Conservation (phyloP, 192 early-diverging fungal species). For the Rhizophagus sp. region DNA sequence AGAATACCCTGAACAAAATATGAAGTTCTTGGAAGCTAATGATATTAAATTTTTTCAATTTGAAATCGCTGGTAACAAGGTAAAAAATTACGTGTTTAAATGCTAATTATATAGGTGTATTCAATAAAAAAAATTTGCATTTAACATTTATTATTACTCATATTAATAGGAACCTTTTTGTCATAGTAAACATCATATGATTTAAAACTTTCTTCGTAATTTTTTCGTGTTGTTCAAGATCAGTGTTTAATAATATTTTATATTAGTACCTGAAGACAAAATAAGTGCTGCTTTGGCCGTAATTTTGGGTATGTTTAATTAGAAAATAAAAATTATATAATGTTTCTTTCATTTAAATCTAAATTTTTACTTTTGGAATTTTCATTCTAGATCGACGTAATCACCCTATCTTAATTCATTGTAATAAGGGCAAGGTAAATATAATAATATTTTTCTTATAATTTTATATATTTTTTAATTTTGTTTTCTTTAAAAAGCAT, state of each 20-base stretch:
- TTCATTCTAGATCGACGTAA: conserved; percentile 63
- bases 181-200: not conserved
- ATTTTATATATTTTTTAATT: conserved; percentile 14
- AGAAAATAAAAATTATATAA: not conserved
- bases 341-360: conserved; percentile 28
- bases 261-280: conserved; percentile 60
- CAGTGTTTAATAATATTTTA: not conserved
- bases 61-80: conserved; percentile 92
- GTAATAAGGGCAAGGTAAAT: conserved; percentile 91
- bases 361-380: conserved; percentile 28
- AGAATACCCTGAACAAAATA: conserved; percentile 88
- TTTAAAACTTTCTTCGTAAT: no score
- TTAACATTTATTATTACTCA: not conserved
- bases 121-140: not conserved
- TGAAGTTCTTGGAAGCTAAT: conserved; percentile 79
- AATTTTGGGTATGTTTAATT: conserved; percentile 41
- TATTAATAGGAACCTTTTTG: conserved; percentile 1
- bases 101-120: not conserved
- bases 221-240: not conserved
- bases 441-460: conserved; percentile 20
- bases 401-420: conserved; percentile 90
- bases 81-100: conserved; percentile 31
- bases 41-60: conserved; percentile 84
- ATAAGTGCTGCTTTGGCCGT: conserved; percentile 58
- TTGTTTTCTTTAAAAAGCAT: conserved; percentile 53